Evolutionary conservation across 495 filamentous ascomycete species (phyloP), one percentile per base, ranked within the genome.

Genomic region (Pyronema omphalodes): DNA sequence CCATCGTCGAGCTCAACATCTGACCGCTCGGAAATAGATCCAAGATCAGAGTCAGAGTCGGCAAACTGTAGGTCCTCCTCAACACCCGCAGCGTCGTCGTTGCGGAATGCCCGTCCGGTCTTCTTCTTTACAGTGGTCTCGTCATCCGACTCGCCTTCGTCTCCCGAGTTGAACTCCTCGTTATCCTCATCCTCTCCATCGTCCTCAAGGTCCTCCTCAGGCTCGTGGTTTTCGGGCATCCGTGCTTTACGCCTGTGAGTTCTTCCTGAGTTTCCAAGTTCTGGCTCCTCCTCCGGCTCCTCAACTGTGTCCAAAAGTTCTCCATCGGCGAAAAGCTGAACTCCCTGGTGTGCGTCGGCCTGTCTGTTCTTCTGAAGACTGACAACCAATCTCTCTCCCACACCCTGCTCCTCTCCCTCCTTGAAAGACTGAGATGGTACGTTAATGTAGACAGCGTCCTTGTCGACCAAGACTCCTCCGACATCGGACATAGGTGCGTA

Each of bases 401-500:
- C 71, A 11, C 93, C 93, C 43, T 86, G 78, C 1, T 79, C 76
- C 1, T 66, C 75, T 45, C 82, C 82, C 49, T 78, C 79, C 60
- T 93, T 77, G 52, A 96, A 96, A 34, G 75, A 89, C 9, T 73
- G 71, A 8, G 78, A 79, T 60, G 82, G 85, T 51, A 86, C 68
- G 62, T 86, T 80, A 61, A 86, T 84, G 57, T 85, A 86, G 6
- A 86, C 81, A 0, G 82, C 82, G 71, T 86, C 82, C 56, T 83
- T 85, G 60, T 86, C 82, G 4, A 86, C 80, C 65, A 86, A 66
- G 3, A 98, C 81, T 60, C 91, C 91, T 58, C 88, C 89, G 35
- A 94, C 86, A 70, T 98, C 91, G 49, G 85, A 91, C 88, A 98
- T 96, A 12, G 91, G 91, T 11, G 93, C 91, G 69, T 93, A 93